Evolutionary conservation across 2,329 filamentous ascomycete genomes (phyloP).

Genomic region (Curvularia hawaiiensis): DNA sequence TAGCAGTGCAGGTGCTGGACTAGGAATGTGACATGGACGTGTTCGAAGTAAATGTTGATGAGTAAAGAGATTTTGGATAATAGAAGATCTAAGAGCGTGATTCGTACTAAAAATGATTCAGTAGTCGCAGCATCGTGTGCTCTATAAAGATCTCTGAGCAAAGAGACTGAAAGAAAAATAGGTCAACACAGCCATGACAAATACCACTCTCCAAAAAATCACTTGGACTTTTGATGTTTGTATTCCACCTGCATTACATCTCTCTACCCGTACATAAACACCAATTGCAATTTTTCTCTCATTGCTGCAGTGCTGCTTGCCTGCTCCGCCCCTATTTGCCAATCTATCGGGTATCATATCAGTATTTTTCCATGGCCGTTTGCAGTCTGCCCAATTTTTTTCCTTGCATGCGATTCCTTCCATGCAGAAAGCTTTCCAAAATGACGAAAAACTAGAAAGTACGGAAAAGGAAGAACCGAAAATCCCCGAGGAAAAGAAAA

Average conservation of each 20-base stretch:
- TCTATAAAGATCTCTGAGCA: neutral
- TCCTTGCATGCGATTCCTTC: neutral
- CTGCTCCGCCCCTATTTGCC: slow-evolving; percentile 3
- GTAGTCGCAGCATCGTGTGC: neutral
- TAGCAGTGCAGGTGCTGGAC: too few species aligned
- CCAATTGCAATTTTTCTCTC: slow-evolving; percentile 8
- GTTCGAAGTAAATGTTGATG: too few species aligned
- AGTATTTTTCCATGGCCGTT: neutral
- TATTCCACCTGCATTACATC: neutral
- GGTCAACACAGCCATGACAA: neutral
- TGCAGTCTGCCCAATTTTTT: neutral
- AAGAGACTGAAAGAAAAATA: neutral
- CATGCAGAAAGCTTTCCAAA: too few species aligned
- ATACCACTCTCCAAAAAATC: neutral
- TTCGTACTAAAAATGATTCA: neutral
- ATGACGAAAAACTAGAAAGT: neutral
- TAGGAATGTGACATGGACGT: too few species aligned
- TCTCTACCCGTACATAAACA: neutral
- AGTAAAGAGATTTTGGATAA: too few species aligned
- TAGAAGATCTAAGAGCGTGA: neutral
- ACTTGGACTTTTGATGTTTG: neutral
- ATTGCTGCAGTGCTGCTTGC: neutral
- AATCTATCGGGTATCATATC: slow-evolving; percentile 20
- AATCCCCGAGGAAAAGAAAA: too few species aligned
- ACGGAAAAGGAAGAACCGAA: too few species aligned